These are phyloP conservation scores for Trametes cingulata DNA, from an alignment of 768 basidiomycete genomes.

Conservation along the genomic window DNA sequence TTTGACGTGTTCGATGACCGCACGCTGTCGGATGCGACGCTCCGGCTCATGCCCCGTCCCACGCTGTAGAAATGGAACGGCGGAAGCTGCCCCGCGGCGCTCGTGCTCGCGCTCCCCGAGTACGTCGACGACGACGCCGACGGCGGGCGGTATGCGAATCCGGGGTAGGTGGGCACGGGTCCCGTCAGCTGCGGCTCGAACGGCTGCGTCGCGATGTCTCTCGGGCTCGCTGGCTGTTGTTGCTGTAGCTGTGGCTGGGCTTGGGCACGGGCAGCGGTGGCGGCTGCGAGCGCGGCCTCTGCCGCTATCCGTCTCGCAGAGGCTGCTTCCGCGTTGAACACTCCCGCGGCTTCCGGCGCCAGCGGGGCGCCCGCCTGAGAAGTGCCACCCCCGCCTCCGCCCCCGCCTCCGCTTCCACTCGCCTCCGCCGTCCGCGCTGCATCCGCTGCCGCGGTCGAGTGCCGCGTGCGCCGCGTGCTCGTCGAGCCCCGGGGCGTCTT, in stretches of 20 bases:
- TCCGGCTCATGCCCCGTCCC: conserved; percentile 12
- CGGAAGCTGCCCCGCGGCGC: not conserved
- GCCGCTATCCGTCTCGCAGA: not conserved
- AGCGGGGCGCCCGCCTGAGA: conserved; percentile 5
- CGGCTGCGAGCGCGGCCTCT: not conserved
- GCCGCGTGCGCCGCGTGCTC: not conserved
- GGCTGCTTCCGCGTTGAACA: conserved; percentile 8
- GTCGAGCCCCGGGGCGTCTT: conserved; percentile 61
- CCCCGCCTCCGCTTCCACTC: not conserved
- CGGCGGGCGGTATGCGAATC: conserved; percentile 15
- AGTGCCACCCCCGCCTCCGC: not conserved
- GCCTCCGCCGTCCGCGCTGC: conserved; percentile 1
- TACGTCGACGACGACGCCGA: conserved; percentile 11
- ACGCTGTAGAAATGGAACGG: not conserved
- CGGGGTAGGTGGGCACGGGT: conserved; percentile 20
- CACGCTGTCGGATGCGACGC: conserved; percentile 17
- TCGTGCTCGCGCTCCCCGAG: too few relatives aligned
- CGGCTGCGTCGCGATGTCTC: not conserved
- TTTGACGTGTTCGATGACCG: conserved; percentile 18
- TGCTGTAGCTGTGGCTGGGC: too few relatives aligned
- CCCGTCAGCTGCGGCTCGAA: conserved; percentile 20
- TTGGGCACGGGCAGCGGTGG: not conserved
- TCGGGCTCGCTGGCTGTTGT: not conserved
- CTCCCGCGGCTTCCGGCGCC: conserved; percentile 13
- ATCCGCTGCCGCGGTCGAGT: not conserved